Percentiles rank a stretch among this genome's conserved stretches.
These are phyloP conservation scores for Vitis vinifera DNA, from an alignment of 164 flowering plant species.

Conservation along the genomic window ASM3070453v1 NC_081811.1:22690501-22691000, in stretches of 20 bases:
- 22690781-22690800: slow-evolving; percentile 18
- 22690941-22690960: slow-evolving; percentile 6
- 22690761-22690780: slow-evolving; percentile 22
- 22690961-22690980: slow-evolving; percentile 34
- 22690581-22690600: slow-evolving; percentile 23
- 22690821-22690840: slow-evolving; percentile 35
- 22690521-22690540: no score
- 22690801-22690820: slow-evolving; percentile 20
- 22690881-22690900: slow-evolving; percentile 39
- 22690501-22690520: no score
- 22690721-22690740: slow-evolving; percentile 20
- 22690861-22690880: slow-evolving; percentile 5
- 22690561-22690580: slow-evolving; percentile 12
- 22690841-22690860: slow-evolving; percentile 17
- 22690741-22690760: slow-evolving; percentile 25
- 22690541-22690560: no score
- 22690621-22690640: slow-evolving; percentile 10
- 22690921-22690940: slow-evolving; percentile 18
- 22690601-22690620: slow-evolving; percentile 21
- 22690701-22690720: slow-evolving; percentile 28
- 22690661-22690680: slow-evolving; percentile 20
- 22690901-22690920: slow-evolving; percentile 28
- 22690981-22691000: slow-evolving; percentile 38
- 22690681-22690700: slow-evolving; percentile 2
- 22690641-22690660: no score